Conservation (phyloP, 441 rosid genomes). For the Euphorbia schlechtendalii region DNA sequence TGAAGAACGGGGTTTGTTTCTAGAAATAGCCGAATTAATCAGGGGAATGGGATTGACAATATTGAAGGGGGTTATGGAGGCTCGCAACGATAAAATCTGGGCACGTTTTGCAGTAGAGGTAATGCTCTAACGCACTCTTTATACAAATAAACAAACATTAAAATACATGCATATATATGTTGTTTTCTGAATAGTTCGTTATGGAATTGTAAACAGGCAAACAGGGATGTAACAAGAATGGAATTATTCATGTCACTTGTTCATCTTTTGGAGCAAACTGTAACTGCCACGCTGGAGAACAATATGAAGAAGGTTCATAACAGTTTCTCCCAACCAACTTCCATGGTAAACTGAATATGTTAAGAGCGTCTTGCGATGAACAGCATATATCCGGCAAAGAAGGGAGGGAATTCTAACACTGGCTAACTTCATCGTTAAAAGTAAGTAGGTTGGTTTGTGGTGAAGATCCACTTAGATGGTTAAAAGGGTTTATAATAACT, state of each 20-base stretch:
- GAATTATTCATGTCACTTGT: constrained; percentile 85
- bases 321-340: constrained; percentile 37
- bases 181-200: constrained; percentile 9
- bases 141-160: no score
- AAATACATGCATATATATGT: not conserved
- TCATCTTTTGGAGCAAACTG: constrained; percentile 69
- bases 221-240: constrained; percentile 80
- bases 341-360: constrained; percentile 38
- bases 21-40: constrained; percentile 87
- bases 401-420: constrained; percentile 21
- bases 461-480: constrained; percentile 17
- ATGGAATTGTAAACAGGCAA: constrained; percentile 46
- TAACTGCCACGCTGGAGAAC: constrained; percentile 43
- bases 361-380: constrained; percentile 66
- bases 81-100: constrained; percentile 75
- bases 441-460: constrained; percentile 15
- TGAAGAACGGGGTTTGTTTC: constrained; percentile 80
- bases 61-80: constrained; percentile 86
- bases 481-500: constrained; percentile 10
- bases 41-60: constrained; percentile 84
- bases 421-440: constrained; percentile 25
- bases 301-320: constrained; percentile 42
- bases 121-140: constrained; percentile 2
- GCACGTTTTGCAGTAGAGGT: constrained; percentile 91
- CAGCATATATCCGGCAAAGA: constrained; percentile 34